Base-by-base conservation (phyloP, 2,329 filamentous ascomycete genomes). In the Malbranchea zuffiana region DNA sequence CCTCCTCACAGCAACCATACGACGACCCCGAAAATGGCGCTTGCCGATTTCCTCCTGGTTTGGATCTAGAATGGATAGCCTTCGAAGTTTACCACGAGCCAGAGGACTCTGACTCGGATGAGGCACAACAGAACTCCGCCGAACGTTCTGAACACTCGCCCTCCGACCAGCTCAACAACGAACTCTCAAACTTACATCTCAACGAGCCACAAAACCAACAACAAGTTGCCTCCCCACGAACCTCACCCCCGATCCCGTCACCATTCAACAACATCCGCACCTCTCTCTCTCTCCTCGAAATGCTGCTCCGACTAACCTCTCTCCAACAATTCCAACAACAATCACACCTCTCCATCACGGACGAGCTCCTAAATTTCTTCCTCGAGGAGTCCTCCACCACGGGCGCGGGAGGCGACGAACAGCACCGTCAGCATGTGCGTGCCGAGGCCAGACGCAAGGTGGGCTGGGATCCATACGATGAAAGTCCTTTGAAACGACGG, bases 321-420 rank as follows among this genome's bases (percentile, higher is more conserved):
- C 72, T 94, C 10, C 87, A 94, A 54, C 85, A 94, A 63, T 93
- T 90, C 57, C 82, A 93, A 54, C 87, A 95, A 65, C 73, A 76
- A 26, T 86, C 83, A 0, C 86, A 94, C 50, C 71, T 94, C n/a
- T 75, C 84, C 5, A 90, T 93, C 43, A 82, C 82, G 1, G 87
- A 95, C 54, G 83, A 94, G 49, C 75, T 94, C 2, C 67, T 94
- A 26, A 85, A 80, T 35, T 92, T 93, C 63, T 95, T 94, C 62
- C 67, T 95, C 6, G 71, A 75, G 44, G 78, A 82, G 49, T 74
- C 71, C 7, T 73, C 74, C 20, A 76, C 75, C 2, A 80, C 77
- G 1, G 78, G 78, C 18, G 74, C 75, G 1, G 77, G 76, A 3
- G 67, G 69, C 3, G 73, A 81, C 46, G 66, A 72, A 4, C 67